These are phyloP conservation scores for Chionographis japonica DNA, from an alignment of 106 monocot genomes.

Conservation along the genomic window DNA sequence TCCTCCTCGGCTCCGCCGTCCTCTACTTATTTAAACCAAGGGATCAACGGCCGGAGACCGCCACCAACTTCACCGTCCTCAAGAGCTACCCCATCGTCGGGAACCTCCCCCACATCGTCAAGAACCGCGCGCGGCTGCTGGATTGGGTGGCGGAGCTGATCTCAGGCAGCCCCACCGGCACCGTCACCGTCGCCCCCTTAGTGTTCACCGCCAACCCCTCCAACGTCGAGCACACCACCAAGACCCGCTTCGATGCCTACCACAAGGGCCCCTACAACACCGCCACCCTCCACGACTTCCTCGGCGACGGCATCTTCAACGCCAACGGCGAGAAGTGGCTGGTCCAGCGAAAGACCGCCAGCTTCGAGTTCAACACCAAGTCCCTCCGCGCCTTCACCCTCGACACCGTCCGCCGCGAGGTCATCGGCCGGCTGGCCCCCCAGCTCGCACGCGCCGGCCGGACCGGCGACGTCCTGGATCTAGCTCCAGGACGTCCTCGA, in stretches of 20 bases:
- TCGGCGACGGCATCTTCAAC: slow-evolving; percentile 43
- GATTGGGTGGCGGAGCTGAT: too few relatives aligned
- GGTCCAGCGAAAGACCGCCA: slow-evolving; percentile 35
- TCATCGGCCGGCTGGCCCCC: slow-evolving; percentile 8
- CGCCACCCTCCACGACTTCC: slow-evolving; percentile 27
- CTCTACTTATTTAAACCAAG: too few relatives aligned
- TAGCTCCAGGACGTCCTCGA: slow-evolving; percentile 37
- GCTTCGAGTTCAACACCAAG: slow-evolving; percentile 37
- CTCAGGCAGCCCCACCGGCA: too few relatives aligned
- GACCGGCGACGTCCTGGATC: slow-evolving; percentile 3
- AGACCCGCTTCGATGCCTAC: slow-evolving; percentile 28
- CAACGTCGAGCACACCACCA: slow-evolving; percentile 30
- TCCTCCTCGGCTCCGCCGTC: too few relatives aligned
- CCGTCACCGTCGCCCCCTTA: too few relatives aligned
- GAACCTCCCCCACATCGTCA: too few relatives aligned
- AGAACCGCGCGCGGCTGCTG: too few relatives aligned
- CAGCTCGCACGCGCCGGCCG: slow-evolving; percentile 1
- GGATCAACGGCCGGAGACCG: slow-evolving; percentile 25
- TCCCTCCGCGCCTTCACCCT: slow-evolving; percentile 27
- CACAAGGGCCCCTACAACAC: slow-evolving; percentile 27
- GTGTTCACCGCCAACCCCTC: too few relatives aligned
- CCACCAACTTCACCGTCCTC: slow-evolving; percentile 28
- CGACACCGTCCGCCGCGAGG: slow-evolving; percentile 1
- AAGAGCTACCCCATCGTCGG: too few relatives aligned
- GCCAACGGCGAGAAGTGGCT: slow-evolving; percentile 31